phyloP scores from a whole-genome alignment of 306 rosid genomes.

The Calophaca sinica region DNA sequence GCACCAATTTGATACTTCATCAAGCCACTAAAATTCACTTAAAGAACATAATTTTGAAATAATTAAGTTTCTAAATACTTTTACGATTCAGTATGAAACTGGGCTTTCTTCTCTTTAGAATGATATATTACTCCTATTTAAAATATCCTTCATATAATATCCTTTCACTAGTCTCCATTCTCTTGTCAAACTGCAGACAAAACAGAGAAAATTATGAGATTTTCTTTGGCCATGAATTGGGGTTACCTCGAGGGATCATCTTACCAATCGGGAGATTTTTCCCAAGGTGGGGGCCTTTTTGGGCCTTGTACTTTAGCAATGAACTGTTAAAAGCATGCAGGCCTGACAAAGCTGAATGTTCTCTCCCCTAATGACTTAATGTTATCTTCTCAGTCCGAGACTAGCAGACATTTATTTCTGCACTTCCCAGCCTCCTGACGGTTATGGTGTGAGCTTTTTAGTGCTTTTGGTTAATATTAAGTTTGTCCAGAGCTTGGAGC shows the following conservation, averaged over 20 bases:
- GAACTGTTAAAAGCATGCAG: conserved; percentile 6
- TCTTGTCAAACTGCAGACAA: conserved; percentile 11
- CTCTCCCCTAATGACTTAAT: not conserved
- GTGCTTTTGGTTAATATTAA: not conserved
- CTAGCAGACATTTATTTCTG: conserved; percentile 13
- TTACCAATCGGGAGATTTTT: not conserved
- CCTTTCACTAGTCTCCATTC: conserved; percentile 16
- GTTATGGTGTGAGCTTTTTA: not conserved
- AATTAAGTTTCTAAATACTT: conserved; percentile 9
- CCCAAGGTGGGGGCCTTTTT: not conserved
- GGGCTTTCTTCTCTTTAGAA: not conserved
- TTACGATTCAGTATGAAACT: not conserved
- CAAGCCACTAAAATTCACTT: conserved; percentile 34
- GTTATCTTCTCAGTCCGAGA: conserved; percentile 5
- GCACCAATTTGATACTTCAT: conserved; percentile 2
- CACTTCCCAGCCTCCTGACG: not conserved
- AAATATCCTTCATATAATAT: conserved; percentile 5
- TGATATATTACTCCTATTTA: conserved; percentile 25
- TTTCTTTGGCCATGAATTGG: not conserved
- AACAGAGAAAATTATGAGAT: conserved; percentile 3
- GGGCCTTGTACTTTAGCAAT: not conserved
- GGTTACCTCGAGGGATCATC: not conserved
- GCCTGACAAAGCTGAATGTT: not conserved
- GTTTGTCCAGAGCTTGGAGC: not conserved
- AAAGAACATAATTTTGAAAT: not conserved